phyloP scores from a whole-genome alignment of 345 rosid genomes.

The Laguncularia racemosa region DNA sequence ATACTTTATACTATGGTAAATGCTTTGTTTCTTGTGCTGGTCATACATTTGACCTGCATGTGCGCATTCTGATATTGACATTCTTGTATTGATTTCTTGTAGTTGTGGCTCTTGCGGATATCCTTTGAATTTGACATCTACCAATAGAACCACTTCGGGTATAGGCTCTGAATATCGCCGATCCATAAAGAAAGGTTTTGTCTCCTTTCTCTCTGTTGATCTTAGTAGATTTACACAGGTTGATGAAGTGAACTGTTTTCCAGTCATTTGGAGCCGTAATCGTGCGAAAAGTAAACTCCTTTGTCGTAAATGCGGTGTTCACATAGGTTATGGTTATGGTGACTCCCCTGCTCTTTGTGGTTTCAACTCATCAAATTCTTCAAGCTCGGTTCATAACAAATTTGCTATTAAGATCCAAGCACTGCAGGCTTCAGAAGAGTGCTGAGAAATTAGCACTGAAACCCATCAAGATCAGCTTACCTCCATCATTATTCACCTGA shows the following conservation, averaged over 20 bases:
- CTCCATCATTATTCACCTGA: no score
- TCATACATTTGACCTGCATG: no score
- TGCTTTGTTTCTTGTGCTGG: no score
- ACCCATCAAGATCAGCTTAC: no score
- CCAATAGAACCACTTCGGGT: slow-evolving; percentile 31
- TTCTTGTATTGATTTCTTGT: slow-evolving; percentile 17
- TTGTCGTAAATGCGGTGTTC: slow-evolving; percentile 57
- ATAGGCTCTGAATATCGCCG: slow-evolving; percentile 35
- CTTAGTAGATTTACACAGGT: slow-evolving; percentile 57
- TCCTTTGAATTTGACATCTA: slow-evolving; percentile 53
- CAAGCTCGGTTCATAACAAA: slow-evolving; percentile 32
- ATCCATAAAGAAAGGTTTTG: slow-evolving; percentile 34
- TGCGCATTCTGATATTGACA: neutral
- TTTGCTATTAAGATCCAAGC: slow-evolving; percentile 43
- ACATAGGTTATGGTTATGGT: slow-evolving; percentile 52
- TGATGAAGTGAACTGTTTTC: slow-evolving; percentile 52
- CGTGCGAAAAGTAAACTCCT: slow-evolving; percentile 48
- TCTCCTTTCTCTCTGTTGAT: slow-evolving; percentile 43
- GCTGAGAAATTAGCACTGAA: slow-evolving; percentile 4
- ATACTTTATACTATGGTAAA: no score
- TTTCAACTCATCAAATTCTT: slow-evolving; percentile 38
- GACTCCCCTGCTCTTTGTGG: slow-evolving; percentile 49
- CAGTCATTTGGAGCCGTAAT: slow-evolving; percentile 30
- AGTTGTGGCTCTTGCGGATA: slow-evolving; percentile 59
- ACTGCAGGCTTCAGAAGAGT: slow-evolving; percentile 45